Evolutionary conservation across 2,329 filamentous ascomycete species (phyloP), one percentile per base, ranked within the genome.

Genomic region (Aspergillus fischeri): DNA sequence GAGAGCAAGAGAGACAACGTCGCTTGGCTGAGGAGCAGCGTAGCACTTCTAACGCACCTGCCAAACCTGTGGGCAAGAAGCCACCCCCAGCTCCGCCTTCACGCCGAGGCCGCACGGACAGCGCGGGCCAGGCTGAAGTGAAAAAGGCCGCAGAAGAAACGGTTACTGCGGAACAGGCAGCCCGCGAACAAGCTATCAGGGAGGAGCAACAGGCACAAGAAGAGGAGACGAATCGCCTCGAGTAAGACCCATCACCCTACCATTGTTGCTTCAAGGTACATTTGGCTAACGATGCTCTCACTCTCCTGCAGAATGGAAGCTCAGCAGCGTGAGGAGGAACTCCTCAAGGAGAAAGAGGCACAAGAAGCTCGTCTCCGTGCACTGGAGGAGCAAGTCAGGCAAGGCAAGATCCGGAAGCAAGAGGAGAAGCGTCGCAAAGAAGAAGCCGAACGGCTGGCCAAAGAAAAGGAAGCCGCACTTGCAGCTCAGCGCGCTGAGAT

Each of bases 391-490:
- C 92, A 97, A 74, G 92, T 97, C 53, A 88, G 87, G 61, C 90
- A 92, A 70, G 91, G 92, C 67, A 99, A 97, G 78, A 78, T 97
- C 53, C 93, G 91, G 81, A 97, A 96, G 76, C 90, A 95, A 65
- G 94, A 99, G 73, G 94, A 97, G 77, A 97, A 96, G 80, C 90
- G 88, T 61, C 88, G 85, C 66, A 94, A 92, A 80, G 92, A 96
- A 78, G 93, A 91, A 24, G 92, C 92, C 9, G 81, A 90, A 68
- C 89, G 89, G 51, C 91, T 94, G 65, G 86, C 92, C 7, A 93
- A 91, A 74, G 91, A 96, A 67, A 92, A 95, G 71, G 93, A 97
- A 73, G 81, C 86, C 53, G 88, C 89, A 71, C 80, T 97, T 62
- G 90, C 90, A 25, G 88, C 90, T 38, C 90, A 94, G 67, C 87